Evolutionary conservation across 1,284 basidiomycete genomes (phyloP).

Genomic region (Phlebopus sp.): DNA sequence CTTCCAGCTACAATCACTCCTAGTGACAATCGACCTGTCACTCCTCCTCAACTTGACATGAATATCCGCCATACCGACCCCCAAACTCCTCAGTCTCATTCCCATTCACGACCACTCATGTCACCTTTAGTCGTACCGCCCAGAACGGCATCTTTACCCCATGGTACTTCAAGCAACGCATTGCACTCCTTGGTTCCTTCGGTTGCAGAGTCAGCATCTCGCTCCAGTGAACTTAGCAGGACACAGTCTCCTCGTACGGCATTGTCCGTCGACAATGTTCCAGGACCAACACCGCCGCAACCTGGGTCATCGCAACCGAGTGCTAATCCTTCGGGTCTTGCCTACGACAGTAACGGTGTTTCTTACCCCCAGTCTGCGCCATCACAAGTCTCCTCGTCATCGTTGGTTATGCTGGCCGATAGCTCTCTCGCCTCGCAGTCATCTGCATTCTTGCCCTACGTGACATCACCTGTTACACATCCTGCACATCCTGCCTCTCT

Average conservation of each 20-base stretch:
- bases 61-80: conserved; percentile 27
- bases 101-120: conserved; percentile 14
- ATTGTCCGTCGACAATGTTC: background rate
- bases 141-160: conserved; percentile 36
- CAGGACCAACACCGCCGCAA: conserved; percentile 5
- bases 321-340: background rate
- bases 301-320: conserved; percentile 13
- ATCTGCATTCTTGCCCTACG: background rate
- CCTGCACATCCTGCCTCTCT: conserved; percentile 14
- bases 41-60: conserved; percentile 38
- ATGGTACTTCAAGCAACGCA: conserved; percentile 19
- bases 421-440: conserved; percentile 8
- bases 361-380: conserved; percentile 9
- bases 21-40: conserved; percentile 28
- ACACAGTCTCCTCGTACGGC: conserved; percentile 1
- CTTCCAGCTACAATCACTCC: conserved; percentile 20
- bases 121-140: conserved; percentile 44
- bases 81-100: conserved; percentile 29
- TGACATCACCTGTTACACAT: conserved; percentile 1
- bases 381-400: background rate
- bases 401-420: background rate
- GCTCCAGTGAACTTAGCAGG: conserved; percentile 14
- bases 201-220: conserved; percentile 10
- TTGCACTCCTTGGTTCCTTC: conserved; percentile 30
- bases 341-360: conserved; percentile 2